Evolutionary conservation across 169 alveolate genomes (phyloP), one percentile per base, ranked within the genome.

Genomic region (Plasmodium reichenowi): DNA sequence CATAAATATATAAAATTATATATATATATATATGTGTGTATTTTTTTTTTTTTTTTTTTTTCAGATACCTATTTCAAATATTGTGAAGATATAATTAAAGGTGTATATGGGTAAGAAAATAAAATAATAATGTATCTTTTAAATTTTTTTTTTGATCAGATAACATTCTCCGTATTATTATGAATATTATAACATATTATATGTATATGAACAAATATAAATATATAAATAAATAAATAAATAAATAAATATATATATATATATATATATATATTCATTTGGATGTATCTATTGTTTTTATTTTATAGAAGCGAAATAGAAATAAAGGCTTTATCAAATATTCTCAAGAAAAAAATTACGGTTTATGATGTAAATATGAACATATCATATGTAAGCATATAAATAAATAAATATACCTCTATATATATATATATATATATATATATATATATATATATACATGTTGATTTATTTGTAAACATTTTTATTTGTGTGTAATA

Each of bases 241-340:
- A 24, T 60, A 60, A 10, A 62, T 62, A 24, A 24, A 20, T 62
- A 59, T 59, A 59, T 20, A 15, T 60, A 15, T 60, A 15, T 52
- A 13, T 52, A 52, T 52, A 52, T 52, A 15, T 54, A 15, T 54
- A 10, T n/a, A 12, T 17, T 0, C 52, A 15, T 26, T 48, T 62
- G 6, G 8, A 68, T 68, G 10, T 59, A 8, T 20, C 56, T 54
- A 8, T 59, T 63, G 22, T 45, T 29, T 20, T 50, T 12, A 7
- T 20, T 50, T 45, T 62, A 15, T 47, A 80, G 90, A 73, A 80
- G 90, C 64, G 90, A 80, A 80, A 80, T 80, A 15, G 90, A 80
- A 80, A 80, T 80, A 60, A 80, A 45, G n/a, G 90, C 90, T 10
- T 54, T 80, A 9, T 80, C 90, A 62, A 80, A 52, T 43, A 80